Evolutionary conservation across 805 yeast genomes (phyloP), one percentile per base, ranked within the genome.

Genomic region (Sugiyamaella americana): DNA sequence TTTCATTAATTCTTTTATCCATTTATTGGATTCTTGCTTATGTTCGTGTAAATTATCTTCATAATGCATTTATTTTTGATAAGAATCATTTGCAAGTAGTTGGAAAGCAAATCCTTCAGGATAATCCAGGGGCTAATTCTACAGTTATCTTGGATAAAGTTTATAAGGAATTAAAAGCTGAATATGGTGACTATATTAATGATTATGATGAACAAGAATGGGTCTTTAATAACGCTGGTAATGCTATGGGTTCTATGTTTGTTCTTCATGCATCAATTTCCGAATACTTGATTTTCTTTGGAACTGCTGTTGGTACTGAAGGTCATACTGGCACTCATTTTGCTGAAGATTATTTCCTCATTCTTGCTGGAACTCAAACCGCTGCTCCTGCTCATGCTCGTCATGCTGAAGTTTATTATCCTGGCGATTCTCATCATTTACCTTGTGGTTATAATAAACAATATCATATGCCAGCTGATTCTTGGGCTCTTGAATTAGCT

Each of bases 141-240:
- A 78, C 84, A 5, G 80, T 73, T 2, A 65, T 89, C 48, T 69
- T 89, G 65, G 62, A 70, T 17, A 85, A 76, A 41, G 68, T 91
- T 51, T 77, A 85, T 29, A 72, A 73, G 2, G 72, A 67, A 29
- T 63, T 89, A 49, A 71, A 80, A 51, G 70, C 64, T 2, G 76
- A 71, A 40, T 93, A 93, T 63, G 95, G 95, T 10, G 80, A 78
- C 5, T 62, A 75, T 55, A 76, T 91, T 66, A 86, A 86, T 66
- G 80, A 79, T 53, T 73, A 83, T 55, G 78, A 81, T 62, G 71
- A 73, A 43, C 84, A 84, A 44, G 91, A 89, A 54, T 93, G 98
- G 98, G 84, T 93, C 43, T 91, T 81, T 77, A 93, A 93, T 75
- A 87, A 87, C 59, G 98, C 98, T 2, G 98, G 98, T 46, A 96